phyloP scores from a whole-genome alignment of 2,329 filamentous ascomycete genomes.

The Magnaporthales sp. region DNA sequence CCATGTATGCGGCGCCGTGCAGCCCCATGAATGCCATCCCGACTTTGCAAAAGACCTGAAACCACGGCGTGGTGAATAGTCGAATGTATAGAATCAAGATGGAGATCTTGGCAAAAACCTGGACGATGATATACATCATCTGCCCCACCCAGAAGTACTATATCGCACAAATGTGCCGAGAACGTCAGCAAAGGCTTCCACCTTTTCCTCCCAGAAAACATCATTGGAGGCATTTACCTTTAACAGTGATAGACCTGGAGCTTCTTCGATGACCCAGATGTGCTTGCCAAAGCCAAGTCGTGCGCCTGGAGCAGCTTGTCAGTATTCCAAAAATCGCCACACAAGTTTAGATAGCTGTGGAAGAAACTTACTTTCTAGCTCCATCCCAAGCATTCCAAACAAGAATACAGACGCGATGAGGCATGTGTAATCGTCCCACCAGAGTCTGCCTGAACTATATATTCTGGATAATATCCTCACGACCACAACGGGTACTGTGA shows the following conservation, averaged over 20 bases:
- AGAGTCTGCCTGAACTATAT: constrained; percentile 1
- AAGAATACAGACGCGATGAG: background rate
- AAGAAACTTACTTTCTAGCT: background rate
- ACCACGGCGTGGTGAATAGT: constrained; percentile 13
- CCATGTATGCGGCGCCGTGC: constrained; percentile 21
- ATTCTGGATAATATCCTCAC: constrained; percentile 2
- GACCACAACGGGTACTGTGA: constrained; percentile 1
- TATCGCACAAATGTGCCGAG: background rate
- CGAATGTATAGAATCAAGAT: constrained; percentile 16
- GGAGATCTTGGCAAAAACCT: constrained; percentile 15
- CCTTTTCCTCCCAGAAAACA: background rate
- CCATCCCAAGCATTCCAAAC: background rate
- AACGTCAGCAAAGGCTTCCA: background rate
- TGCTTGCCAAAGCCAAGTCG: constrained; percentile 5
- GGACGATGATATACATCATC: constrained; percentile 16
- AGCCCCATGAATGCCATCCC: constrained; percentile 19
- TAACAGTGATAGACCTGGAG: background rate
- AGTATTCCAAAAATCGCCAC: no score
- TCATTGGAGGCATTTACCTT: background rate
- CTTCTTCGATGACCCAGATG: constrained; percentile 1
- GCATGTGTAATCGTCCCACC: constrained; percentile 3
- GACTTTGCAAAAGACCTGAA: constrained; percentile 9
- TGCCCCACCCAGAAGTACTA: constrained; percentile 8
- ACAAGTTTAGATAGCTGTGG: background rate
- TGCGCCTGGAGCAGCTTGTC: background rate